These are phyloP conservation scores for Podila horticola DNA, from an alignment of 192 early-diverging fungal genomes.

Conservation along the genomic window DNA sequence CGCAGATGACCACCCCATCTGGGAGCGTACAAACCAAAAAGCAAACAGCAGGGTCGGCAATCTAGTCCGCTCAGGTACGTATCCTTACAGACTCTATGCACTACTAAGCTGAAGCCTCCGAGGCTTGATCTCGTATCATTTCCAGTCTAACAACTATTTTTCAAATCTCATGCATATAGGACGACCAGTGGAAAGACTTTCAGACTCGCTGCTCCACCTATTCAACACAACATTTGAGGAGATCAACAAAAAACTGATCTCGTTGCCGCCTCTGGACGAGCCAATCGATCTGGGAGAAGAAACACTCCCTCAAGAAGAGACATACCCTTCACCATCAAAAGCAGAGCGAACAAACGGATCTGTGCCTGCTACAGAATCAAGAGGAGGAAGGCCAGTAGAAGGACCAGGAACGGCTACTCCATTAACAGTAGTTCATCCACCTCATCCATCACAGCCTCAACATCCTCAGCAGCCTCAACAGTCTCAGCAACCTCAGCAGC, in stretches of 20 bases:
- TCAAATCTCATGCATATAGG: not conserved
- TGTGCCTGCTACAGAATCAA: not conserved
- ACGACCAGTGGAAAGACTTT: constrained; percentile 20
- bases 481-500: not conserved
- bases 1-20: constrained; percentile 40
- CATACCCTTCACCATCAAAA: not conserved
- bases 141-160: no score
- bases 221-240: constrained; percentile 22
- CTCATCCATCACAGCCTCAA: not conserved
- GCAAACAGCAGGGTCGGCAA: constrained; percentile 24
- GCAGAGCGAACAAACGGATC: not conserved
- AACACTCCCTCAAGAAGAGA: not conserved
- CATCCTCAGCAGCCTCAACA: not conserved
- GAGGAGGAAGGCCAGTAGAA: not conserved
- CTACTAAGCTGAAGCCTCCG: no score
- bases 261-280: constrained; percentile 10
- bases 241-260: constrained; percentile 14
- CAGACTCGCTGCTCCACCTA: constrained; percentile 23
- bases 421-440: not conserved
- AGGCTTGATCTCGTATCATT: no score
- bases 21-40: constrained; percentile 26
- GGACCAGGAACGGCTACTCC: not conserved
- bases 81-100: not conserved
- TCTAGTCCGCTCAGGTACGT: constrained; percentile 33
- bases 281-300: constrained; percentile 5